A percentile compares a stretch with the other conserved stretches of the same genome.
Conservation (phyloP, 805 yeast genomes). For the Metschnikowia lunata region DNA sequence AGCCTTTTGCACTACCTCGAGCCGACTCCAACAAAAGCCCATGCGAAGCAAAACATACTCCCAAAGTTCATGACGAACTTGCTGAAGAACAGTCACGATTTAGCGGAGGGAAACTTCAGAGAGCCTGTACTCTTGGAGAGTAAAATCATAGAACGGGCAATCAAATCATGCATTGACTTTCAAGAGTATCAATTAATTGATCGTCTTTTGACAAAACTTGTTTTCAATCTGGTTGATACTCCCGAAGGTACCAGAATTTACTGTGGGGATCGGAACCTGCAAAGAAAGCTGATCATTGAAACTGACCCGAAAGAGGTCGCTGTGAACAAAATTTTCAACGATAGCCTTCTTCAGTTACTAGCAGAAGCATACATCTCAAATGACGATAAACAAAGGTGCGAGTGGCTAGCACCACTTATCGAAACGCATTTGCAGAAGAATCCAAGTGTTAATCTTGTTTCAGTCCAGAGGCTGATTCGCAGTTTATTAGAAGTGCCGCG, state of each 20-base stretch:
- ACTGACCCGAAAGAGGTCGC: background rate
- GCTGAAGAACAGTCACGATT: background rate
- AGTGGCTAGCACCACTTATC: constrained; percentile 14
- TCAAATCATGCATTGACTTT: constrained; percentile 26
- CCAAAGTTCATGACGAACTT: constrained; percentile 16
- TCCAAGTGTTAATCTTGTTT: background rate
- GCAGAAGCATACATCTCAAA: constrained; percentile 8
- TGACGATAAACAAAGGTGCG: constrained; percentile 9
- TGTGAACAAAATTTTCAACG: constrained; percentile 7
- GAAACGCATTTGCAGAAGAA: background rate
- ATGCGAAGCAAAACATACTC: constrained; percentile 8
- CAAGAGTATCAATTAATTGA: constrained; percentile 28
- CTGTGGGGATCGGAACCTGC: background rate
- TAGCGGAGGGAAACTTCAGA: background rate
- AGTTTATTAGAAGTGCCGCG: background rate
- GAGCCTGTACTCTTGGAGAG: constrained; percentile 2
- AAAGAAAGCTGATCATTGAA: too few species aligned
- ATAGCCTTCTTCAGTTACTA: constrained; percentile 7
- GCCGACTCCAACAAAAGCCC: constrained; percentile 4
- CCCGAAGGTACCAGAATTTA: constrained; percentile 6
- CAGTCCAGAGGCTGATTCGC: background rate
- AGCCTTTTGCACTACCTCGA: constrained; percentile 26
- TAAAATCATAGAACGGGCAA: constrained; percentile 23
- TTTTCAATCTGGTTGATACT: constrained; percentile 15
- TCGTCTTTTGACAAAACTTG: constrained; percentile 28